Conservation (phyloP, 208 protist species). For the Angomonas desouzai region DNA sequence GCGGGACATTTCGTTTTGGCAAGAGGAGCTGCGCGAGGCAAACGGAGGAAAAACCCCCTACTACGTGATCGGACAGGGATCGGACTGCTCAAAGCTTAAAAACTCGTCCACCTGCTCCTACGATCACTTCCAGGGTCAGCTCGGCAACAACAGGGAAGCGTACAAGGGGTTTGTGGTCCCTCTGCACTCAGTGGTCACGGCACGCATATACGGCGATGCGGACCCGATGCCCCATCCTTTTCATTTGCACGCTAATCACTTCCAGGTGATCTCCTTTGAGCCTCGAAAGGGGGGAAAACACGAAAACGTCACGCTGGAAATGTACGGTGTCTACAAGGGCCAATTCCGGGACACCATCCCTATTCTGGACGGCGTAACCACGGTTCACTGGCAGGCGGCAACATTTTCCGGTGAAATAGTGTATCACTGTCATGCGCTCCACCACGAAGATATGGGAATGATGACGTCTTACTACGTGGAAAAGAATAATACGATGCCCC, state of each 20-base stretch:
- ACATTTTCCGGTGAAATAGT: conserved; percentile 76
- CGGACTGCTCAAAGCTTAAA: conserved; percentile 49
- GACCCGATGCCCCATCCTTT: conserved; percentile 73
- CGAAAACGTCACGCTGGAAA: conserved; percentile 63
- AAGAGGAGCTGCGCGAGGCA: conserved; percentile 19
- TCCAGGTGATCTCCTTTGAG: conserved; percentile 68
- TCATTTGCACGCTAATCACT: conserved; percentile 87
- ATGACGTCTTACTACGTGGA: conserved; percentile 80
- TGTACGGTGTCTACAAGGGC: conserved; percentile 55
- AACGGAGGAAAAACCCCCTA: conserved; percentile 22
- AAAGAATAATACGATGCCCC: conserved; percentile 4
- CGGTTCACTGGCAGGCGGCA: conserved; percentile 76
- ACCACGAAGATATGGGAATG: conserved; percentile 85
- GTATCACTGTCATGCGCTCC: conserved; percentile 80
- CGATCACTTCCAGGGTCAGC: conserved; percentile 58
- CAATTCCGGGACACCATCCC: conserved; percentile 84
- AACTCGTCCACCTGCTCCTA: conserved; percentile 60
- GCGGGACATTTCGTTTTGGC: conserved; percentile 72
- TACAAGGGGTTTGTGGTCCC: conserved; percentile 76
- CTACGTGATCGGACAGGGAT: conserved; percentile 73
- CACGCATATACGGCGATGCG: conserved; percentile 63
- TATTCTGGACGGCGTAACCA: conserved; percentile 78
- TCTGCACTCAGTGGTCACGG: conserved; percentile 49
- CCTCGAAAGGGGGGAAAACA: conserved; percentile 63
- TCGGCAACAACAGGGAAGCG: conserved; percentile 17